Evolutionary conservation across 805 yeast species (phyloP), one percentile per base, ranked within the genome.

Genomic region (Blastobotrys terrestris): DNA sequence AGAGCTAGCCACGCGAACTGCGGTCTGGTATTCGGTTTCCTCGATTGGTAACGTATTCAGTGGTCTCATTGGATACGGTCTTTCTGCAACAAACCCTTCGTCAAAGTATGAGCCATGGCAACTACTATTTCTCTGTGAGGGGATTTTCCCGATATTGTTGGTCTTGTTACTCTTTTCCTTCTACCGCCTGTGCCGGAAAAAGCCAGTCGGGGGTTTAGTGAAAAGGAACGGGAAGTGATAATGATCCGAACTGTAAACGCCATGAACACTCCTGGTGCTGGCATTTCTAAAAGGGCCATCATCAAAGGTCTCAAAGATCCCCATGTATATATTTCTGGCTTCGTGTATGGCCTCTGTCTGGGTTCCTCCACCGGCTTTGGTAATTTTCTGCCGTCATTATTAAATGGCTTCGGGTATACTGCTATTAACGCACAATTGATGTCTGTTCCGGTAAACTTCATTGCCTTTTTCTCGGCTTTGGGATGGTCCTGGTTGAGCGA

Each of bases 41-140:
- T 55, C 63, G 26, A 71, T 83, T 53, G 77, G 84, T n/a, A 73
- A 85, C 0, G 84, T 77, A 76, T 53, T 70, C 80, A 40, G 84
- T 79, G 61, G 80, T 80, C 16, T 78, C 78, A 14, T 74, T 80
- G 46, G 75, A 67, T 57, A 63, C 71, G 43, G 61, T 65, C n/a
- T n/a, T n/a, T n/a, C n/a, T n/a, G n/a, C n/a, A n/a, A n/a, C n/a
- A n/a, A n/a, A n/a, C n/a, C n/a, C n/a, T n/a, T n/a, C n/a, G n/a
- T n/a, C n/a, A n/a, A n/a, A n/a, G n/a, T n/a, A n/a, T n/a, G n/a
- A n/a, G n/a, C n/a, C n/a, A n/a, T n/a, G n/a, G n/a, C n/a, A n/a
- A n/a, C n/a, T n/a, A n/a, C n/a, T n/a, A n/a, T n/a, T n/a, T n/a
- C n/a, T n/a, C n/a, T n/a, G n/a, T n/a, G n/a, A n/a, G n/a, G n/a